Evolutionary conservation across 345 rosid genomes (phyloP), one percentile per base, ranked within the genome.

Genomic region (Gossypium ekmanianum): DNA sequence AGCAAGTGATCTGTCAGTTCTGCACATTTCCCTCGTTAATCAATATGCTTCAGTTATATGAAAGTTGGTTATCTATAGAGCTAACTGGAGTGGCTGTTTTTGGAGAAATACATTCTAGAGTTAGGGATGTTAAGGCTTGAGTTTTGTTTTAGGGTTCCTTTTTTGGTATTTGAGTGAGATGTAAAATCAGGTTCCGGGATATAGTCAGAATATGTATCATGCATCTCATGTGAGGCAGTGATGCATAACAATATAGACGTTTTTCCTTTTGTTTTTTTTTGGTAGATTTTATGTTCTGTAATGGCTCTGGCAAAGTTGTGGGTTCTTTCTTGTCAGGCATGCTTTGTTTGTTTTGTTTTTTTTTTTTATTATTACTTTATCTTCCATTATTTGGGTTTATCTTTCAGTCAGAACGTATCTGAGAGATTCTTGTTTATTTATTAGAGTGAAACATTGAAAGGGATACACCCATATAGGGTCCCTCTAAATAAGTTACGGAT

Each of bases 161-260:
- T 75, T 81, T 81, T 78, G 89, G 41, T 59, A 59, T 75, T 81
- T 77, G 90, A 86, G 91, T 87, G 93, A 88, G 85, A 85, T 91
- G 92, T 88, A 87, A 87, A 85, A 89, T 87, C 89, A 77, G 89
- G 81, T 84, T 84, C 85, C 86, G 89, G 86, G 77, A 69, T 86
- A 84, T 81, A 84, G 85, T 80, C 78, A 83, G 84, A 85, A 86
- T n/a, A 82, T 85, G 91, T 85, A 85, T 88, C 88, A 84, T 76
- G 91, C 91, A 89, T 88, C 93, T 87, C 86, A 68, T 81, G 89
- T 76, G 92, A 93, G 93, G 88, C 85, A 69, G 83, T 82, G 79
- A 90, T 84, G 86, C 91, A 77, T 77, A 85, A 75, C 79, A 65
- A 72, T 58, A 86, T 83, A 86, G 76, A 78, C 83, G 81, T 66